phyloP scores from a whole-genome alignment of 2,329 filamentous ascomycete genomes.

The Neonectria sp. region DNA sequence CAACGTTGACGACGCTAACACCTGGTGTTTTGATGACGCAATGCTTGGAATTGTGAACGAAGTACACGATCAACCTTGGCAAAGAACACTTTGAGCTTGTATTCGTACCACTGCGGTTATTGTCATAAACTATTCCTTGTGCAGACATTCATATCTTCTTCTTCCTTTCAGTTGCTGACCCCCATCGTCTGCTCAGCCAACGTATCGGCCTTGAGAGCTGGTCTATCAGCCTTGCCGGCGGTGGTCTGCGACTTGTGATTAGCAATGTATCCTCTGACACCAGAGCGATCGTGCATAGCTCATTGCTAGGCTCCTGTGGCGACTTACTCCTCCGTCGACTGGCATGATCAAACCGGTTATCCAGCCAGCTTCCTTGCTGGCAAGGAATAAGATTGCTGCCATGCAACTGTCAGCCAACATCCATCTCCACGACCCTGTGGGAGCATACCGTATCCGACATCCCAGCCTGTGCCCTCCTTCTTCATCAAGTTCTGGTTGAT shows the following conservation, averaged over 20 bases:
- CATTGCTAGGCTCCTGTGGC: too few species aligned
- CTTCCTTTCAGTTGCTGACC: not conserved
- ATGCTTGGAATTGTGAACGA: not conserved
- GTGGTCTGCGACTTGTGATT: not conserved
- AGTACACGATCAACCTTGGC: not conserved
- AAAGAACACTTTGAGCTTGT: not conserved
- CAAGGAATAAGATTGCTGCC: not conserved
- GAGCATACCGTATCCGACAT: slow-evolving; percentile 31
- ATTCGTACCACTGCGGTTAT: not conserved
- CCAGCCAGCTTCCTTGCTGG: not conserved
- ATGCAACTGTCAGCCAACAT: not conserved
- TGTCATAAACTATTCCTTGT: not conserved
- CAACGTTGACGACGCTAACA: not conserved
- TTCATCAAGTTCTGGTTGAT: slow-evolving; percentile 54
- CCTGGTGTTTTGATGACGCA: not conserved
- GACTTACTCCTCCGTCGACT: not conserved
- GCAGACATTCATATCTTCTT: not conserved
- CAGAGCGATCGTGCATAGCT: not conserved
- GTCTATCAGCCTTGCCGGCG: slow-evolving; percentile 5
- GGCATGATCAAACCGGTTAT: not conserved
- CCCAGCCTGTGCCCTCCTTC: slow-evolving; percentile 60
- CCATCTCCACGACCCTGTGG: not conserved
- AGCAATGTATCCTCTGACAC: not conserved
- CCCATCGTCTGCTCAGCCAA: slow-evolving; percentile 3
- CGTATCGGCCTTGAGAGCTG: slow-evolving; percentile 8